Conservation (phyloP, 139 green algal genomes). For the Ulvella scutata region DNA sequence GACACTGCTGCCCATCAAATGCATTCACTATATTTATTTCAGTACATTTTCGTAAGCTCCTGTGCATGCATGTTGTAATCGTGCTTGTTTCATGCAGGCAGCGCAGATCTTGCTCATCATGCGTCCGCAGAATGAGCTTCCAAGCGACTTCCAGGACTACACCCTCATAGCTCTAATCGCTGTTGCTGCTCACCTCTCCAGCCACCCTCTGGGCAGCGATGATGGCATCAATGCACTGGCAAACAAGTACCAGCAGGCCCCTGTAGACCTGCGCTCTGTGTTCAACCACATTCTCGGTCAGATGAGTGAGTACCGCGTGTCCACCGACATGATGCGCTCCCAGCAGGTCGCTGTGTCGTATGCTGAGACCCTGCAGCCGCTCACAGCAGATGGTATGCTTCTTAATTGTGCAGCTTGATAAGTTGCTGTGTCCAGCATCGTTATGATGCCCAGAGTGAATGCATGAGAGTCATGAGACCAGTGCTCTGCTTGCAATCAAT, state of each 20-base stretch:
- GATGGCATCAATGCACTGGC: background rate
- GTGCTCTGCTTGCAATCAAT: too few relatives aligned
- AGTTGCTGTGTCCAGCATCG: too few relatives aligned
- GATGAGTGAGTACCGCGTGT: background rate
- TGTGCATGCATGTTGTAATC: too few relatives aligned
- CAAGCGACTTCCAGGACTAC: slow-evolving; percentile 74
- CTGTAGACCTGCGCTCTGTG: background rate
- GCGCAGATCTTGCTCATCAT: slow-evolving; percentile 72
- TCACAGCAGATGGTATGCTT: too few relatives aligned
- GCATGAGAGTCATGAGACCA: too few relatives aligned
- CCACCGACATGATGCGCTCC: background rate
- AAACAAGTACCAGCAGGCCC: background rate
- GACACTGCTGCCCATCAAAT: too few relatives aligned
- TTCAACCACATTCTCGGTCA: background rate
- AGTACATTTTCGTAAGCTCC: too few relatives aligned
- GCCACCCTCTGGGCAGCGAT: background rate
- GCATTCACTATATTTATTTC: too few relatives aligned
- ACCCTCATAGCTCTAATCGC: slow-evolving; percentile 48
- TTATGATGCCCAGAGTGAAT: too few relatives aligned
- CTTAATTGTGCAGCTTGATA: too few relatives aligned
- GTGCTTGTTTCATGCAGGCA: slow-evolving; percentile 21
- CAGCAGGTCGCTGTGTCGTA: background rate
- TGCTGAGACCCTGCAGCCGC: too few relatives aligned
- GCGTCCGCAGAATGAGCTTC: slow-evolving; percentile 36
- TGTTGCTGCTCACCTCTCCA: background rate